Evolutionary conservation across 2,329 filamentous ascomycete genomes (phyloP), one percentile per base, ranked within the genome.

Genomic region (Neofusicoccum kwambonambiense): DNA sequence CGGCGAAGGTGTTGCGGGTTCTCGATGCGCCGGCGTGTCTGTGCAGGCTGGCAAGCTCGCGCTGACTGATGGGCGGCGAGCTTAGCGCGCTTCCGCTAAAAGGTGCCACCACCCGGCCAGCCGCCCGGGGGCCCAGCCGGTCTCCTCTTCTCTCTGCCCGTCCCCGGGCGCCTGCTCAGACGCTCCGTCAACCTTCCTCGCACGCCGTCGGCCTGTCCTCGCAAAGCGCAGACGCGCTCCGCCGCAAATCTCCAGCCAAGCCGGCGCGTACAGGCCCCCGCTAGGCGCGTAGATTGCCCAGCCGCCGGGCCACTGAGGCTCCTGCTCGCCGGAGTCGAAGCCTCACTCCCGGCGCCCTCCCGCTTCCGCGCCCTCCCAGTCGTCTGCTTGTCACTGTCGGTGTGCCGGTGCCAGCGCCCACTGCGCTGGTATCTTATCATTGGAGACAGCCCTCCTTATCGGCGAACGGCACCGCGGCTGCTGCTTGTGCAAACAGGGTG

Each of bases 301-400:
- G 39, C 52, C 22, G 52, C 39, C 54, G 19, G 34, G 56, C 56
- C 56, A 60, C 56, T 35, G 56, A 37, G 15, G 13, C 22, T 22
- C 54, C 15, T n/a, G 37, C 17, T 15, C 42, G 42, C 42, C 15
- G 42, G 15, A 27, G 12, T 22, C 51, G 54, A 47, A 60, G 56
- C 42, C 56, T 60, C 56, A 47, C 42, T 57, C 11, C 39, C 39
- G 54, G 15, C 39, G 54, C 54, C 56, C 56, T 60, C 31, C 56
- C 56, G 56, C 56, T 60, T 60, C 42, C 56, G 56, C 56, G 56
- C 31, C 42, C 42, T 60, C 11, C n/a, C 41, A 47, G 27, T 37
- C 41, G 56, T 17, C 37, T 39, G 42, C n/a, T 15, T 15, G 15
- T 47, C 56, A n/a, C 56, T 27, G 37, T 27, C 52, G 19, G 50